phyloP scores from a whole-genome alignment of 2,329 filamentous ascomycete species.

The Monilinia polystroma region DNA sequence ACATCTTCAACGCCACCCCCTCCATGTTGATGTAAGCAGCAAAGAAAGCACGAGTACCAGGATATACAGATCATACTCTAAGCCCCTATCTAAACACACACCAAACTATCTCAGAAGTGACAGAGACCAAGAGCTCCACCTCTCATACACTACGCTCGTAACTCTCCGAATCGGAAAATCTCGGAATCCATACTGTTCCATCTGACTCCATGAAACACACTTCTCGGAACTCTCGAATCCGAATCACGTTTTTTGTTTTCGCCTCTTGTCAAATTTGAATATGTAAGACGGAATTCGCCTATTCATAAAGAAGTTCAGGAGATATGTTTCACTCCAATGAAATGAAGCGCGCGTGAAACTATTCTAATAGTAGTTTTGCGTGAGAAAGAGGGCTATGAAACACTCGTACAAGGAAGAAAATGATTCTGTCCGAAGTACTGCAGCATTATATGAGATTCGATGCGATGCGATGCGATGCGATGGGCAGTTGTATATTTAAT shows the following conservation, averaged over 20 bases:
- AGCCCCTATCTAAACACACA: not conserved
- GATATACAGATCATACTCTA: not conserved
- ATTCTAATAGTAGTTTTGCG: not conserved
- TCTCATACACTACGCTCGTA: not conserved
- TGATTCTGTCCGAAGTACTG: not conserved
- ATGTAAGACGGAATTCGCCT: slow-evolving; percentile 16
- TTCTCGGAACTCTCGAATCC: not conserved
- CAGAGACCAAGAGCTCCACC: not conserved
- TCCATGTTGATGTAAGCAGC: not conserved
- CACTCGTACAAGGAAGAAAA: not conserved
- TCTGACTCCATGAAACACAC: not conserved
- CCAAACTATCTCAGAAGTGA: not conserved
- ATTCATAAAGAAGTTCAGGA: not conserved
- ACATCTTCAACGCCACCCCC: not conserved
- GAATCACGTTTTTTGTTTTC: not conserved
- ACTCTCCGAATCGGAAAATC: not conserved
- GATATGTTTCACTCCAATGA: not conserved
- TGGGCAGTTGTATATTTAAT: slow-evolving; percentile 11
- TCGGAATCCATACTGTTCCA: not conserved
- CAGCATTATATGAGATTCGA: not conserved
- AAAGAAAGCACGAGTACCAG: not conserved
- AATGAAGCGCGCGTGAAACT: not conserved
- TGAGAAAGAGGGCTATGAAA: not conserved
- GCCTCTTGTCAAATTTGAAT: not conserved
- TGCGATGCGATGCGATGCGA: slow-evolving; percentile 1